Base-by-base conservation (phyloP, 2,329 filamentous ascomycete species). In the Exophiala sp. region DNA sequence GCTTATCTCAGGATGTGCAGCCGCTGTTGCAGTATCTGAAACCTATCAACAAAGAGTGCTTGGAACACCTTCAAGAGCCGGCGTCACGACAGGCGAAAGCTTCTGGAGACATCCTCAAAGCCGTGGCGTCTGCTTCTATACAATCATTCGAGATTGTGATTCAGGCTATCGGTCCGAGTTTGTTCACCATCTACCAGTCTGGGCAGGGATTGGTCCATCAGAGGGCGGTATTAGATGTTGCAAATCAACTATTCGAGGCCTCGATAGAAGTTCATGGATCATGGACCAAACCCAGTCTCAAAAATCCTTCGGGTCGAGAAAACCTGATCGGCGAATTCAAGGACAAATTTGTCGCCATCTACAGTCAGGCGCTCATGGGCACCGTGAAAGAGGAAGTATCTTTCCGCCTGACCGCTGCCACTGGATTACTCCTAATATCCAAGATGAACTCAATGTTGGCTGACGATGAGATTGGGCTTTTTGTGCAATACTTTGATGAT, bases 41-140 rank as follows among this genome's bases (percentile, higher is more conserved):
- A 42, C 80, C 83, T 1, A 78, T 87, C 54, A 79, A 79, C 42
- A 84, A 84, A 62, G 85, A 87, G 68, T 86, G 84, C 65, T 82
- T 85, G 55, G 82, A 87, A 57, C 83, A 86, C 62, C 72, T 87
- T 3, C 81, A 83, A 62, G 84, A 87, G 64, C 84, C 85, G 5
- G 83, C 84, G 41, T 84, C 84, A 4, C 86, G 86, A 65, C 82
- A 87, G 64, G 85, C 84, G 3, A 81, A 82, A 63, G 83, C 83
- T 8, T 78, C 83, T 2, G 82, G 82, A 14, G 77, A 80, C 21
- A 85, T 87, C 14, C 65, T 87, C 12, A 72, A 77, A 35, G 78
- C 77, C 5, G 69, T 85, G 9, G 78, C 82, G 1, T 74, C 77
- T 42, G 78, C 81, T 5, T 83, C 81, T 14, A 68, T 75, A 1